Conservation (phyloP, 2,329 filamentous ascomycete genomes). For the Fusarium sp. region DNA sequence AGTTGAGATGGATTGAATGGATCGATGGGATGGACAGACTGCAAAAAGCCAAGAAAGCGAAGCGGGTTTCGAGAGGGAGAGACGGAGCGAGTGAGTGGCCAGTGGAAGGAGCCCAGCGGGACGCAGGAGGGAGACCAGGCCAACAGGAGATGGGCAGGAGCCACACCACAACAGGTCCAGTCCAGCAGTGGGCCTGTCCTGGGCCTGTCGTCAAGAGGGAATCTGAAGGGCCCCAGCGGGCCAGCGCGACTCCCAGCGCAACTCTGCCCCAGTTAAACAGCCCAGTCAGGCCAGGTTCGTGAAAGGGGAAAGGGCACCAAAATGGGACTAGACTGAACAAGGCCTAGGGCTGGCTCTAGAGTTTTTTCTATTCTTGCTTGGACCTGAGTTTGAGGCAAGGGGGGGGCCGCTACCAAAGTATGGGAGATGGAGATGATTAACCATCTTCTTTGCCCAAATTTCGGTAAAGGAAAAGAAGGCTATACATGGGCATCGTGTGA, state of each 20-base stretch:
- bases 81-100: conserved; percentile 38
- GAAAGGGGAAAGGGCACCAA: conserved; percentile 31
- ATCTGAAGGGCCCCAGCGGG: conserved; percentile 19
- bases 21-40: conserved; percentile 36
- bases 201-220: not conserved
- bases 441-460: not conserved
- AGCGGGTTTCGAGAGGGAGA: conserved; percentile 37
- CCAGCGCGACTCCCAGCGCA: conserved; percentile 24
- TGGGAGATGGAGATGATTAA: not conserved
- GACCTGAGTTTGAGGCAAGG: conserved; percentile 9
- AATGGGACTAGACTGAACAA: conserved; percentile 19
- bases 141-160: conserved; percentile 39
- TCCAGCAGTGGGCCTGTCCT: too few relatives aligned
- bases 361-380: conserved; percentile 27
- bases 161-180: conserved; percentile 14
- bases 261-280: conserved; percentile 3
- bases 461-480: not conserved
- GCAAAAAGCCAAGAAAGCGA: conserved; percentile 38
- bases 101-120: conserved; percentile 19
- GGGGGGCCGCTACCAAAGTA: conserved; percentile 12
- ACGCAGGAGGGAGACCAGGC: conserved; percentile 24
- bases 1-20: conserved; percentile 37
- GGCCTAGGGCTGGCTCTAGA: conserved; percentile 14
- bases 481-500: not conserved
- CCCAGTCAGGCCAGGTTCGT: conserved; percentile 23